These are phyloP conservation scores for Tuber microsphaerosporum DNA, from an alignment of 495 filamentous ascomycete genomes.

Conservation along the genomic window DNA sequence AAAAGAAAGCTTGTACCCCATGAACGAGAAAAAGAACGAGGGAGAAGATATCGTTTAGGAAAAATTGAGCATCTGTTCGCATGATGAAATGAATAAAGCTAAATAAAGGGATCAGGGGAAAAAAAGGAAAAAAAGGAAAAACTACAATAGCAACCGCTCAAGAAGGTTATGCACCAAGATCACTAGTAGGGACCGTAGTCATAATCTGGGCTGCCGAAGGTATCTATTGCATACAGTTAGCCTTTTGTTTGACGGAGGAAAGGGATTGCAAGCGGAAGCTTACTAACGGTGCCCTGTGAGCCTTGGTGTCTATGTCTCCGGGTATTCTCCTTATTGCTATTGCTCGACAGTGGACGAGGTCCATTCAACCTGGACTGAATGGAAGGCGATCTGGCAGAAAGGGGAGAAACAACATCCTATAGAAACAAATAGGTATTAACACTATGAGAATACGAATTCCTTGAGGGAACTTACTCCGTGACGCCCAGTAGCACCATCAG, in stretches of 20 bases:
- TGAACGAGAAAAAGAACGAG: neutral
- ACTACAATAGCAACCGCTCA: neutral
- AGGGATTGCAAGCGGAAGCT: slow-evolving; percentile 4
- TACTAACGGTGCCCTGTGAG: slow-evolving; percentile 38
- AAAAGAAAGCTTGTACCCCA: neutral
- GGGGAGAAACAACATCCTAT: slow-evolving; percentile 35
- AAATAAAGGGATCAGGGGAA: neutral
- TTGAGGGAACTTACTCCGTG: slow-evolving; percentile 31
- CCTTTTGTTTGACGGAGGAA: neutral
- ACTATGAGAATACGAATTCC: slow-evolving; percentile 6
- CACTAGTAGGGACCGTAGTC: slow-evolving; percentile 27
- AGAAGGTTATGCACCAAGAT: slow-evolving; percentile 9
- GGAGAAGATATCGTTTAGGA: neutral
- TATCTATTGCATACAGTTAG: slow-evolving; percentile 23
- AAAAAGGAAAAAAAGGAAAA: neutral
- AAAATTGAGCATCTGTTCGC: neutral
- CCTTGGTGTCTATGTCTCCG: slow-evolving; percentile 34
- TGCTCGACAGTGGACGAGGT: slow-evolving; percentile 37
- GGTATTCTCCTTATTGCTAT: slow-evolving; percentile 41
- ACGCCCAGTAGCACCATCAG: slow-evolving; percentile 15
- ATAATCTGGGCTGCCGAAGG: slow-evolving; percentile 37
- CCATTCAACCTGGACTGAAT: slow-evolving; percentile 38
- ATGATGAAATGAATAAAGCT: slow-evolving; percentile 3
- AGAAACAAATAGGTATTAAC: slow-evolving; percentile 13
- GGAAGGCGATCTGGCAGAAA: slow-evolving; percentile 41